phyloP scores from a whole-genome alignment of 805 yeast species.

The Nakazawaea wyomingensis region DNA sequence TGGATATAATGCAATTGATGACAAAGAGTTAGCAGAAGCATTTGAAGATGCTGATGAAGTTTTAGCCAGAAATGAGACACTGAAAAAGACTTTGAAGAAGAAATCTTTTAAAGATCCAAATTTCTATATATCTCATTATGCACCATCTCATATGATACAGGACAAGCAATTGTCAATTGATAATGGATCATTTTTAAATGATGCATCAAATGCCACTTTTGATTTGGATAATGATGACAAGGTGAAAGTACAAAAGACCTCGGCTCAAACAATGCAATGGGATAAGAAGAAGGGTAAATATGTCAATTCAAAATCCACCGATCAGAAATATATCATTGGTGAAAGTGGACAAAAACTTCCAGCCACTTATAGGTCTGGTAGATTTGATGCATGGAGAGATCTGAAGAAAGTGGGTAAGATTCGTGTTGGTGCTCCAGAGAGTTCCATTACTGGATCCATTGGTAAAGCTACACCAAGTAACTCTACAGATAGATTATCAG shows the following conservation, averaged over 20 bases:
- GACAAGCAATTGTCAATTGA: conserved; percentile 65
- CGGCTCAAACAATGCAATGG: conserved; percentile 73
- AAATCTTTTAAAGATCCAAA: conserved; percentile 70
- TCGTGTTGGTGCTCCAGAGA: conserved; percentile 51
- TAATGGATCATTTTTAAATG: conserved; percentile 64
- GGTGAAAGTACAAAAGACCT: conserved; percentile 59
- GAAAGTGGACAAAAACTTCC: conserved; percentile 93
- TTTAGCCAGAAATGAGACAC: conserved; percentile 22
- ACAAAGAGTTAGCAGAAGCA: conserved; percentile 40
- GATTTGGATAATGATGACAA: conserved; percentile 73
- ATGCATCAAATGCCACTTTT: conserved; percentile 81
- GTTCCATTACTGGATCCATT: conserved; percentile 23
- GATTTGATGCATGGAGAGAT: conserved; percentile 87
- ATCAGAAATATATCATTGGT: conserved; percentile 84
- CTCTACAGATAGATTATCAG: conserved; percentile 23
- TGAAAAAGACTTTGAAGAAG: conserved; percentile 25
- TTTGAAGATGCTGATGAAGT: conserved; percentile 50
- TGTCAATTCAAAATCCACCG: conserved; percentile 72
- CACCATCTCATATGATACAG: conserved; percentile 72
- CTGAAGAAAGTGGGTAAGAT: conserved; percentile 51
- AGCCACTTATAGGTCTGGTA: conserved; percentile 86
- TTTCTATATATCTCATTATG: conserved; percentile 83
- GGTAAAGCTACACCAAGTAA: conserved; percentile 30
- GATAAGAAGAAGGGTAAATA: conserved; percentile 90
- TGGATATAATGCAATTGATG: conserved; percentile 33